Evolutionary conservation across 805 yeast species (phyloP), one percentile per base, ranked within the genome.

Genomic region (Myxozyma geophila): DNA sequence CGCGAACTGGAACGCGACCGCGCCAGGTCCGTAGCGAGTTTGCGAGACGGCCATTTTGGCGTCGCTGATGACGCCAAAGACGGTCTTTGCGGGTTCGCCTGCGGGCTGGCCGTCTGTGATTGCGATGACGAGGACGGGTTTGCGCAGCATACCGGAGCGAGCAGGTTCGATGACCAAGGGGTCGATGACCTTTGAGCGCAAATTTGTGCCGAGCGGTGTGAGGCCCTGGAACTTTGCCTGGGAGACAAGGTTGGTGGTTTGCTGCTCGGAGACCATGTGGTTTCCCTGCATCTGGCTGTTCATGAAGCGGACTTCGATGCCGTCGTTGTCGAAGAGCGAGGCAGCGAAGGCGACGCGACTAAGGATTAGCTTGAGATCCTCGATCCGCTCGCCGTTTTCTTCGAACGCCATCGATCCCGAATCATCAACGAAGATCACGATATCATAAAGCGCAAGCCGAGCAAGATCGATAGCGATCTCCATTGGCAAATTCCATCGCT

Each of bases 361-460:
- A 46, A 73, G 60, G 40, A 73, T 73, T 40, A 72, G 62, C 64
- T 74, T 71, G 51, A 73, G 66, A 57, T 73, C 76, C 36, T 70
- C 74, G 51, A 74, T 70, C 39, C 76, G 70, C 56, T 72, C 73
- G 10, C 76, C 76, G 60, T 68, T 67, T 59, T 73, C 75, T 60
- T 72, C 75, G 53, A 72, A 70, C 1, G 73, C 69, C 76, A 73
- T 74, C 41, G 76, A 73, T n/a, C 75, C 75, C 21, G 76, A 74
- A 56, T 73, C 76, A 54, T 73, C 76, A 37, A 70, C 68, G 52
- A 60, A 73, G n/a, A 73, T 55, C 17, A 73, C 72, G 54, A 73
- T 67, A 59, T 73, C 76, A 61, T 73, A 73, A 15, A 73, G 68
- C 35, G 75, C 74, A 55, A 73, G 67, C 0, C 74, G 69, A 37